Evolutionary conservation across 768 basidiomycete species (phyloP), one percentile per base, ranked within the genome.

Genomic region (Russula griseocarnosa): DNA sequence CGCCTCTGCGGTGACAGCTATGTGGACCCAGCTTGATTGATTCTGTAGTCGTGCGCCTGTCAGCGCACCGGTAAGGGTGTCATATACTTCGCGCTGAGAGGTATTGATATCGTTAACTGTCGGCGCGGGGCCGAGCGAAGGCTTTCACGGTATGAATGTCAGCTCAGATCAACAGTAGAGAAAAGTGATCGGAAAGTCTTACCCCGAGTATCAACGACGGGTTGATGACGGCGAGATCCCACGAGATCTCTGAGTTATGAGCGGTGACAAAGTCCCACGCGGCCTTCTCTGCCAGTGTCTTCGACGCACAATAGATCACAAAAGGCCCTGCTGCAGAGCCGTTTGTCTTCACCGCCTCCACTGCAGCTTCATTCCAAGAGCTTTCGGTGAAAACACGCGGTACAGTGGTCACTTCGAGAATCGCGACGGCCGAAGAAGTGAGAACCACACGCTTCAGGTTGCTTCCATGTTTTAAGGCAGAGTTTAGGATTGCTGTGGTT

Each of bases 361-460:
- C 69, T 9, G 81, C 74, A 58, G 74, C 75, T 13, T 82, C 72
- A 68, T 88, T 86, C 90, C 88, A 90, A 70, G n/a, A 18, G 20
- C 30, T 60, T 55, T 63, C 66, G n/a, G 28, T 69, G 50, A 62
- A 67, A 60, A 71, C 70, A 63, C 67, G 68, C 36, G 22, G 63
- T 3, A 13, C 22, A 5, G 28, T 50, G 67, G 57, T 46, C 73
- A 68, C 62, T 18, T 77, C 72, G n/a, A 67, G 50, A 46, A 85
- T 68, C 2, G 83, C 72, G 10, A 83, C 85, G 52, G 75, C 73
- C 1, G 86, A 87, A 0, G 83, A 83, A 0, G 85, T 86, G 64
- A 87, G 71, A 18, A 90, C 79, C 18, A 90, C 73, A 44, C 89
- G 82, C 73, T 85, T 82, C 66, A 90, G 74, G 8, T 66, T 74